phyloP scores from a whole-genome alignment of 208 protist genomes.

The Trypanosoma avium region DNA sequence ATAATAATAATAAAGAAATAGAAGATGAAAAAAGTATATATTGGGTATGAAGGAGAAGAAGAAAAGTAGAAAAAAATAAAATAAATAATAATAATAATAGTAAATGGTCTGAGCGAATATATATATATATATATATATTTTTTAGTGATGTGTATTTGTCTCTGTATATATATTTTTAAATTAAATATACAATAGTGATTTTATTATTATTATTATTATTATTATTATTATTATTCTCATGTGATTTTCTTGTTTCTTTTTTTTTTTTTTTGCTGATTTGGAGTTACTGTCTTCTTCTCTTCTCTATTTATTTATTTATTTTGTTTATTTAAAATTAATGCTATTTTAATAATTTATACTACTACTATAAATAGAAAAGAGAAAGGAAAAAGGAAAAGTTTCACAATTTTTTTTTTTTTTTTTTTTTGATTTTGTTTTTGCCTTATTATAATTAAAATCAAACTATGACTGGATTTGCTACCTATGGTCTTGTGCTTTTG shows the following conservation, averaged over 20 bases:
- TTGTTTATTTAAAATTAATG: too few species aligned
- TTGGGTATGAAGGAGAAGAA: background rate
- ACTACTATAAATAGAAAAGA: too few species aligned
- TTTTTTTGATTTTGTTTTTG: background rate
- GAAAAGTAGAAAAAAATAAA: background rate
- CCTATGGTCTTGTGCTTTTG: background rate
- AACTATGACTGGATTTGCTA: too few species aligned
- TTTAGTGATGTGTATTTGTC: too few species aligned
- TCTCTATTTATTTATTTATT: background rate
- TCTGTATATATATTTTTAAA: too few species aligned
- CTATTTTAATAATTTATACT: too few species aligned
- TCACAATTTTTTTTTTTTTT: background rate
- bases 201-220: too few species aligned
- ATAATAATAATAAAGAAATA: background rate
- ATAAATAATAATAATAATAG: too few species aligned
- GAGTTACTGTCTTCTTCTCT: background rate
- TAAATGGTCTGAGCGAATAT: too few species aligned
- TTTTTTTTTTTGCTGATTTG: background rate
- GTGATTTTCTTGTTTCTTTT: background rate
- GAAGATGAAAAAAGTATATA: background rate
- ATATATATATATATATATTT: too few species aligned
- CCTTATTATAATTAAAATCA: background rate
- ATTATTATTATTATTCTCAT: background rate
- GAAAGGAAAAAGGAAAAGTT: too few species aligned
- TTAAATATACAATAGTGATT: too few species aligned